Evolutionary conservation across 2,329 filamentous ascomycete species (phyloP), one percentile per base, ranked within the genome.

Genomic region (Metarhizium album): DNA sequence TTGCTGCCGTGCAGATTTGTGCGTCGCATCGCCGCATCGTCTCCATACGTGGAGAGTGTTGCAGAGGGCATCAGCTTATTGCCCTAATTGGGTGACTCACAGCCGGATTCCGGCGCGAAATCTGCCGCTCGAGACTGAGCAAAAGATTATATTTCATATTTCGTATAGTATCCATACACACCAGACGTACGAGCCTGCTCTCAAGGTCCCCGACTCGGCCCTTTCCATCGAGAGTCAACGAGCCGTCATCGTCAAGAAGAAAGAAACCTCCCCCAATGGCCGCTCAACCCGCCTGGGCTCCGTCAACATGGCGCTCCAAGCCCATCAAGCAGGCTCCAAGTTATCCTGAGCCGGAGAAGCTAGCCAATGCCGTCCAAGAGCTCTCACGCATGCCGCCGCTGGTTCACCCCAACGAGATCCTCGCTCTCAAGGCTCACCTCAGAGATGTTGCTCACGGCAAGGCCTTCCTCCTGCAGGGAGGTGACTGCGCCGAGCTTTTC

Each of bases 401-500:
- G 46, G 88, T 93, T 29, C 87, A 87, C 51, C 84, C 87, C 3
- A 76, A 76, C 46, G 88, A 93, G 69, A 95, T 98, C 62, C 75
- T 80, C 59, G 84, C 81, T 55, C 78, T 98, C 49, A 90, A 90
- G 64, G 75, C 80, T 48, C 84, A 81, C 60, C 77, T 98, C 22
- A 81, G 82, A 53, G 88, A 95, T 70, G 93, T 95, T 5, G 93
- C 93, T 4, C 74, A 86, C 35, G 93, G 93, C 33, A 90, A 91
- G 57, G 88, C 91, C 13, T 97, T 98, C 66, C 76, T 98, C 9
- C 80, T 98, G 3, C 93, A 98, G 71, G 93, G 93, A 53, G 93
- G 91, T 55, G 93, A 98, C 70, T 98, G 93, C 64, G 93, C 93
- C 16, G 93, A 98, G 72, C 79, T 97, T 9, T 98, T 98, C 63